phyloP scores from a whole-genome alignment of 352 stramenopile species.

The Peronosclerospora sorghi region DNA sequence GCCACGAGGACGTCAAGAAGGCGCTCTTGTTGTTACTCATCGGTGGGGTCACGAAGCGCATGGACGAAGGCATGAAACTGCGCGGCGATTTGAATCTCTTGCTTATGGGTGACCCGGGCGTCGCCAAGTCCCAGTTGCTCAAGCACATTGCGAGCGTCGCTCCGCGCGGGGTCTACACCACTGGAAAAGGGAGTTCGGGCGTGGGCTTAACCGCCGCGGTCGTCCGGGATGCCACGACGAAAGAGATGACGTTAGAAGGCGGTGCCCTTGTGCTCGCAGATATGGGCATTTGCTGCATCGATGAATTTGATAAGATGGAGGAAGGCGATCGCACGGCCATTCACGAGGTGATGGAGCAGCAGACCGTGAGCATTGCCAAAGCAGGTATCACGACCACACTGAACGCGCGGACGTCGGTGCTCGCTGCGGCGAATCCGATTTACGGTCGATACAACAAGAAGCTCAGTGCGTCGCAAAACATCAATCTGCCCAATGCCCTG shows the following conservation, averaged over 20 bases:
- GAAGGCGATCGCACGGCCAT: conserved; percentile 97
- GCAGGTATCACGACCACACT: conserved; percentile 98
- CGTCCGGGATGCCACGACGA: conserved; percentile 91
- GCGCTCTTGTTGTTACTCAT: conserved; percentile 96
- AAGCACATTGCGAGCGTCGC: conserved; percentile 97
- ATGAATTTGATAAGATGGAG: conserved; percentile 99
- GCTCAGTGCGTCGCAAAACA: conserved; percentile 90
- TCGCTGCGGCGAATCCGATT: conserved; percentile 98
- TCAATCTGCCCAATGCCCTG: conserved; percentile 99
- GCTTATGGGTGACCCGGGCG: conserved; percentile 96
- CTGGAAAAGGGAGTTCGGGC: conserved; percentile 96
- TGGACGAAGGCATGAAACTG: conserved; percentile 92
- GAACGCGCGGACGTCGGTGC: conserved; percentile 93
- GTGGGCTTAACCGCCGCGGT: conserved; percentile 98
- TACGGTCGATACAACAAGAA: conserved; percentile 88
- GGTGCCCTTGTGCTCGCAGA: conserved; percentile 98
- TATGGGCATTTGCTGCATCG: conserved; percentile 97
- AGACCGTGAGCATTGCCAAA: conserved; percentile 98
- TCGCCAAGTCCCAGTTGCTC: conserved; percentile 98
- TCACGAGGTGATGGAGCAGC: conserved; percentile 99
- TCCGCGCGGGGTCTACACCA: conserved; percentile 98
- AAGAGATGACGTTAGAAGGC: conserved; percentile 87
- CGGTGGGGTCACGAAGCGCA: conserved; percentile 83
- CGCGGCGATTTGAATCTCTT: conserved; percentile 98
- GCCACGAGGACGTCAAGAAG: conserved; percentile 99